A percentile compares a stretch with the other conserved stretches of the same genome.
Conservation (phyloP, 805 yeast genomes). For the Candida gorgasii region DNA sequence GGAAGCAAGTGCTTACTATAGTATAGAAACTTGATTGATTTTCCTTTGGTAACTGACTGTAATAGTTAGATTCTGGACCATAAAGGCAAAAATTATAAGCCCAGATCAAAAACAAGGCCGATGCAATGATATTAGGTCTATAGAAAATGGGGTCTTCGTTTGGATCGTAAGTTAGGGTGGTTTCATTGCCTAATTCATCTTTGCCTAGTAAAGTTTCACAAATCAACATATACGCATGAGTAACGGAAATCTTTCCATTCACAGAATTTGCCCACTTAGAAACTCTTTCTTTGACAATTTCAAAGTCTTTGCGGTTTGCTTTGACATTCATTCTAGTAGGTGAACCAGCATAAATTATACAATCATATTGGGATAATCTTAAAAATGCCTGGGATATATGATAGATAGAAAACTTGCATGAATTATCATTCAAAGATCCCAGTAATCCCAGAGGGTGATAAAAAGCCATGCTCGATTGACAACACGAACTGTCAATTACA, state of each 20-base stretch:
- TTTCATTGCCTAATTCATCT: slow-evolving; percentile 9
- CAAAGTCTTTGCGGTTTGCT: slow-evolving; percentile 35
- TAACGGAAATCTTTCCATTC: slow-evolving; percentile 52
- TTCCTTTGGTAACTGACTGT: slow-evolving; percentile 5
- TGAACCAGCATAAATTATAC: slow-evolving; percentile 27
- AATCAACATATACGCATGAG: slow-evolving; percentile 61
- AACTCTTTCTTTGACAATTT: slow-evolving; percentile 49
- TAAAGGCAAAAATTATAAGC: slow-evolving; percentile 46
- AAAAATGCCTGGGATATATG: slow-evolving; percentile 25
- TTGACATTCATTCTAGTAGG: slow-evolving; percentile 44
- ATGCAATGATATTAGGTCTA: slow-evolving; percentile 41
- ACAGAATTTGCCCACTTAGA: slow-evolving; percentile 49
- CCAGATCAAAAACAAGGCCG: slow-evolving; percentile 49
- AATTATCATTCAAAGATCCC: slow-evolving; percentile 15
- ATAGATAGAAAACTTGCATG: slow-evolving; percentile 20
- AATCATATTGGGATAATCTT: slow-evolving; percentile 24
- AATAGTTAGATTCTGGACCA: slow-evolving; percentile 42
- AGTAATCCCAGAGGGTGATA: slow-evolving; percentile 10
- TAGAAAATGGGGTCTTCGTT: slow-evolving; percentile 45
- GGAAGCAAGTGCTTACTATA: slow-evolving; percentile 10
- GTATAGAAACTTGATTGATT: slow-evolving; percentile 2
- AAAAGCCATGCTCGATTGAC: slow-evolving; percentile 18
- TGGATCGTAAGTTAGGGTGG: slow-evolving; percentile 40
- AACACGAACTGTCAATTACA: slow-evolving; percentile 16
- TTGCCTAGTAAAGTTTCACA: slow-evolving; percentile 36